Base-by-base conservation (phyloP, 2,329 filamentous ascomycete genomes). In the Talaromyces sp. region DNA sequence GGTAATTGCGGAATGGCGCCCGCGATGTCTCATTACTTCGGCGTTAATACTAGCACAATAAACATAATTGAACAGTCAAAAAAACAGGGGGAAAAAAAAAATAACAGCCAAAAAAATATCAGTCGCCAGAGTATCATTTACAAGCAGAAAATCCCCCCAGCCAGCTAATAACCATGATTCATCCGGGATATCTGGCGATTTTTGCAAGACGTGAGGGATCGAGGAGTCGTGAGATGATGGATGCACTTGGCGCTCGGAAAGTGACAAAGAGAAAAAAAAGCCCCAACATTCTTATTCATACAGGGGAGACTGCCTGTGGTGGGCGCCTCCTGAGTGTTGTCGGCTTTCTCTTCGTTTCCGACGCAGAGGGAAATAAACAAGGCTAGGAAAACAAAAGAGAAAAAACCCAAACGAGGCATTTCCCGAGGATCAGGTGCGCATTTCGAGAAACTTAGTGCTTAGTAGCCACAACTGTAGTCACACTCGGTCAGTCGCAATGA, bases 61-160 rank as follows among this genome's bases (percentile, higher is more conserved):
- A 69, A 70, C 64, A 69, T 70, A 71, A 64, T 70, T 61, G 69
- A 71, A 73, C 69, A 74, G n/a, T 51, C 53, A 30, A 32, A 42
- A 25, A 44, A 57, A 32, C 53, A 52, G 30, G 44, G 47, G 59
- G 47, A 53, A 61, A 54, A 47, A 39, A 33, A 55, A 53, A 25
- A 22, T 11, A 11, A 47, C n/a, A 47, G 44, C 44, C 44, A 47
- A 47, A 47, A 51, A 53, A 53, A 65, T 65, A 65, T 63, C 65
- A 72, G 73, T 72, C 67, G 73, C 67, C 68, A 67, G 69, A 74
- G 70, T 75, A 77, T 77, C 75, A 77, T 77, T 73, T 77, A 77
- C 75, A 77, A 73, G 70, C 71, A 28, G 67, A 27, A 32, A 39
- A 30, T 36, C 54, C 68, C 68, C 64, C 69, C 66, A 64, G 70